Conservation (phyloP, 176 grass and related monocot species). For the Lolium perenne region DNA sequence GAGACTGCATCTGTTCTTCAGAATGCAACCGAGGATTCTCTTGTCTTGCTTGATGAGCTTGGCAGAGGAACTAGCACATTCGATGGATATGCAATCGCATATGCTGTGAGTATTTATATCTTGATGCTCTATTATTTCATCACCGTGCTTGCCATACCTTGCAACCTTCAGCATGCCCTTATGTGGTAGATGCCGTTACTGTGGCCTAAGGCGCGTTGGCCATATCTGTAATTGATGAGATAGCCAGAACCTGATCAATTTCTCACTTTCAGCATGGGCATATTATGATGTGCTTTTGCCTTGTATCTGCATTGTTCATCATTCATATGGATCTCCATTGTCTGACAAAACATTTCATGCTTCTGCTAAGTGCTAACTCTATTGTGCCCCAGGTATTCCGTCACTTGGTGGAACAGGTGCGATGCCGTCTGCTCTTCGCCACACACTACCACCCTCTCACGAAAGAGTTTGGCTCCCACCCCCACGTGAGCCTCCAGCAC, state of each 20-base stretch:
- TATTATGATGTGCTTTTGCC: not conserved
- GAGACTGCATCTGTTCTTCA: constrained; percentile 85
- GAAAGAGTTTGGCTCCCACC: constrained; percentile 90
- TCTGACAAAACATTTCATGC: not conserved
- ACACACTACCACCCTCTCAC: constrained; percentile 94
- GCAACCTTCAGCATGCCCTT: constrained; percentile 9
- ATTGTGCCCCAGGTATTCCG: constrained; percentile 72
- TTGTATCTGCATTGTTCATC: not conserved
- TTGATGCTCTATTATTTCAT: not conserved
- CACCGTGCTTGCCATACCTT: not conserved
- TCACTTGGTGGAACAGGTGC: constrained; percentile 77
- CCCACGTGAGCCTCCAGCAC: constrained; percentile 82
- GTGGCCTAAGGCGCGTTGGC: not conserved
- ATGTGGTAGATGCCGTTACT: constrained; percentile 1
- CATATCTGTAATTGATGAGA: not conserved
- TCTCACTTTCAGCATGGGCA: not conserved
- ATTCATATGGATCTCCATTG: not conserved
- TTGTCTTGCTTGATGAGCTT: constrained; percentile 97
- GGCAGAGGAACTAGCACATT: constrained; percentile 99
- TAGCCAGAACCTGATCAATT: not conserved
- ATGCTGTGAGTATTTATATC: constrained; percentile 67
- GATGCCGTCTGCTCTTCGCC: constrained; percentile 87
- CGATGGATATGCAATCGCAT: constrained; percentile 97
- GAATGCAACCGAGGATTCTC: constrained; percentile 92
- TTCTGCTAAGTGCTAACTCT: constrained; percentile 24